Evolutionary conservation across 306 rosid species (phyloP).

Genomic region (Vigna reflexopilosa): DNA sequence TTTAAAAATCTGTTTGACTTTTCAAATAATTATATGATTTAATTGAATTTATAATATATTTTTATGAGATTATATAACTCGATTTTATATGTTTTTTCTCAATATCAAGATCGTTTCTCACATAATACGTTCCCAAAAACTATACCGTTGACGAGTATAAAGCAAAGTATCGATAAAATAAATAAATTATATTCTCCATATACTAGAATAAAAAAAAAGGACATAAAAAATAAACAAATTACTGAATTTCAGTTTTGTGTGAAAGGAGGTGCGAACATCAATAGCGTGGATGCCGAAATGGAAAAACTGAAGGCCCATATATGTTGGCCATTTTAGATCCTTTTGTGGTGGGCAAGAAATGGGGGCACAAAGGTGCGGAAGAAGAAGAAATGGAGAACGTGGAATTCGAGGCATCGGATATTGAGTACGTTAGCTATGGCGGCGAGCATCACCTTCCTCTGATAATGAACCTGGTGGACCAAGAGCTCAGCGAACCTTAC

Average conservation of each 20-base stretch:
- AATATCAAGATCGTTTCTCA: too few relatives aligned
- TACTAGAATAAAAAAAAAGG: too few relatives aligned
- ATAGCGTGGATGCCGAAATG: neutral
- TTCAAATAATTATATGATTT: neutral
- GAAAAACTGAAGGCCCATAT: neutral
- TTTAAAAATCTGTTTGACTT: neutral
- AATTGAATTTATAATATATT: too few relatives aligned
- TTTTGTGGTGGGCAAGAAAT: neutral
- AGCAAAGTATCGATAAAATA: too few relatives aligned
- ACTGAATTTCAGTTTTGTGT: neutral
- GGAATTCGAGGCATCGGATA: slow-evolving; percentile 61
- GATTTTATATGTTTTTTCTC: too few relatives aligned
- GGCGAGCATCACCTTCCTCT: slow-evolving; percentile 95
- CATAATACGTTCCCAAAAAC: too few relatives aligned
- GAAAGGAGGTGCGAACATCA: neutral
- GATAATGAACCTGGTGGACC: slow-evolving; percentile 84
- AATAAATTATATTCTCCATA: too few relatives aligned
- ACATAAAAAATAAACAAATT: too few relatives aligned
- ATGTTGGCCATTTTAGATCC: too few relatives aligned
- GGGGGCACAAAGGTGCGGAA: neutral
- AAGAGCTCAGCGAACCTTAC: slow-evolving; percentile 98
- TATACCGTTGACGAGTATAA: too few relatives aligned
- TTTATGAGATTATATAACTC: too few relatives aligned
- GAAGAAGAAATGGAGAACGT: slow-evolving; percentile 46
- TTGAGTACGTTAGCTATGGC: slow-evolving; percentile 80